A percentile compares a stretch with the other conserved stretches of the same genome.
These are phyloP conservation scores for Naganishia antarctica DNA, from an alignment of 768 basidiomycete genomes.

Conservation along the genomic window DNA sequence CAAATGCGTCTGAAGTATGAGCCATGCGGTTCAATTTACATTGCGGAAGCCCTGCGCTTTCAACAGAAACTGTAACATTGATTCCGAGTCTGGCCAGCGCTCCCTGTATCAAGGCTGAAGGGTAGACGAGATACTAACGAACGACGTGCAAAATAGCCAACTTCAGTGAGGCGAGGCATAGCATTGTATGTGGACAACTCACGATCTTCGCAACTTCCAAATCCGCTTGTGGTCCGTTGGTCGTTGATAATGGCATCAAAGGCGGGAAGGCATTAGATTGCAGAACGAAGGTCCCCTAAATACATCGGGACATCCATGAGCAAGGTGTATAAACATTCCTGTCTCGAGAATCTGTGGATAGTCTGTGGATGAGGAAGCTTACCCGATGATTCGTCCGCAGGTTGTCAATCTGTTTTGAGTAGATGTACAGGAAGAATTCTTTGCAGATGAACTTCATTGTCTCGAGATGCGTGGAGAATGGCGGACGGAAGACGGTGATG, in stretches of 20 bases:
- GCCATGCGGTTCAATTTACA: conserved; percentile 54
- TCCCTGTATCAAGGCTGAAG: conserved; percentile 78
- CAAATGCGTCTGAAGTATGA: neutral
- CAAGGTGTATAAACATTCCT: neutral
- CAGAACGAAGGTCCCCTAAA: conserved; percentile 82
- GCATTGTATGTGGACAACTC: conserved; percentile 34
- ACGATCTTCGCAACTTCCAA: conserved; percentile 68
- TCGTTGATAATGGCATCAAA: conserved; percentile 71
- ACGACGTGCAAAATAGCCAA: neutral
- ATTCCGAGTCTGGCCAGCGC: conserved; percentile 73
- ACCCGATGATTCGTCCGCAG: conserved; percentile 90
- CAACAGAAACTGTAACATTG: conserved; percentile 68
- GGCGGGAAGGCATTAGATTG: conserved; percentile 90
- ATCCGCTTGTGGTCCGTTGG: conserved; percentile 70
- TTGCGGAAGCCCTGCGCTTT: conserved; percentile 76
- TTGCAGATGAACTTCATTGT: conserved; percentile 94
- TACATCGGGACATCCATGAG: neutral
- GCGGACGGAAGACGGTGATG: conserved; percentile 66
- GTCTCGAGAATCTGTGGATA: neutral
- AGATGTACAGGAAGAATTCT: conserved; percentile 84
- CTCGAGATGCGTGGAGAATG: conserved; percentile 79
- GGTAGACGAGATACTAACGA: conserved; percentile 75
- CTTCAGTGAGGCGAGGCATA: neutral
- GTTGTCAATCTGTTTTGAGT: conserved; percentile 95
- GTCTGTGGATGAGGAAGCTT: conserved; percentile 37